Base-by-base conservation (phyloP, 2,329 filamentous ascomycete genomes). In the Trichoderma atrobrunneum region DNA sequence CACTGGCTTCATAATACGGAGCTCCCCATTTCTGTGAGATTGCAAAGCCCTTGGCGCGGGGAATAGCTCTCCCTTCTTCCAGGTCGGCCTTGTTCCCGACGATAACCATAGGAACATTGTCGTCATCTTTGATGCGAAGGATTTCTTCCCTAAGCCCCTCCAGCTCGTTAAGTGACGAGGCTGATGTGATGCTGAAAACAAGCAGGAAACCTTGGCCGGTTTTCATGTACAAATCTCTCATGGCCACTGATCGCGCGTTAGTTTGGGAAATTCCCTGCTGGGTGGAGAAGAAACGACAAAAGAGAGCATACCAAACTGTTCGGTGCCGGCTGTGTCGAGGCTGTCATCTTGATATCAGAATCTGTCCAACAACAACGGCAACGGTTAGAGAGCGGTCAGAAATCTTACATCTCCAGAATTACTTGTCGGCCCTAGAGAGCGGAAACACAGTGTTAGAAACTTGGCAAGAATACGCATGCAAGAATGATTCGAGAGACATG, bases 61-160 rank as follows among this genome's bases (percentile, higher is more conserved):
- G 90, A 10, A 97, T 92, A 24, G 88, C 89, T 34, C 94, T 90
- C 80, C 95, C 92, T 79, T 97, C 94, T 82, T 96, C 93, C 57
- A 97, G 87, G 78, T 97, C 94, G 73, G 92, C 92, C 82, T 97
- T 97, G 86, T 97, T 97, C 74, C 94, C 94, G 61, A 97, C 94
- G 74, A 97, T 93, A 64, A 97, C 94, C 79, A 97, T 93, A 26
- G 93, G 93, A 5, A 95, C 89, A 74, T 90, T 91, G 70, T 94
- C 92, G 81, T 95, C 93, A 80, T 95, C 92, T 83, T 97, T 97
- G 83, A 97, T 95, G 73, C 93, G 93, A 73, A 94, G 91, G 74
- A 97, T 97, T 82, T 97, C 93, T 78, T 97, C 93, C 65, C 93
- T 91, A 56, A 97, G 87, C 76, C 93, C 91, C 76, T 89, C 87